These are phyloP conservation scores for Trametes pubescens DNA, from an alignment of 1,284 basidiomycete genomes.

Conservation along the genomic window DNA sequence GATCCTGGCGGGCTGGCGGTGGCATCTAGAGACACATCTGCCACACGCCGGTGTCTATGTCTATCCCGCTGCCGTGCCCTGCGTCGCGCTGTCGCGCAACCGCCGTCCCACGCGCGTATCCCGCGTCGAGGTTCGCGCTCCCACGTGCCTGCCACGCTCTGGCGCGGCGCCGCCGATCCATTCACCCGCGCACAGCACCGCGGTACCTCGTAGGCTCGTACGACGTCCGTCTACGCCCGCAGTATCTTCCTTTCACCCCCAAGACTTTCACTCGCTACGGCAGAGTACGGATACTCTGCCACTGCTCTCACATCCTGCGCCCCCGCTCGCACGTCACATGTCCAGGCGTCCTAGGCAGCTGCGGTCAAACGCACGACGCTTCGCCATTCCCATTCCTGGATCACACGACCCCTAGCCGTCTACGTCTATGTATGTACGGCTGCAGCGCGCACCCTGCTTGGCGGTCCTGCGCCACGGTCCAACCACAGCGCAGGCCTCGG, in stretches of 20 bases:
- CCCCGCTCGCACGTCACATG: conserved; percentile 1
- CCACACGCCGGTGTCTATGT: conserved; percentile 5
- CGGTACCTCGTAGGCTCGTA: neutral
- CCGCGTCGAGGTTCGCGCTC: neutral
- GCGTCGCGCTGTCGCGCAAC: neutral
- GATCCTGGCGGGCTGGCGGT: neutral
- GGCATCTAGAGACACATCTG: conserved; percentile 1
- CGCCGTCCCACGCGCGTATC: neutral
- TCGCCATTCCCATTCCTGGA: neutral
- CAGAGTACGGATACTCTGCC: too few species aligned
- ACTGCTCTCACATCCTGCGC: neutral
- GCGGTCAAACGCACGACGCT: neutral
- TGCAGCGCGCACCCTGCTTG: neutral
- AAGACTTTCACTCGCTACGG: neutral
- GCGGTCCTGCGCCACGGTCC: neutral
- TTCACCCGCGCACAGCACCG: neutral
- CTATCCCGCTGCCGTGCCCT: conserved; percentile 1
- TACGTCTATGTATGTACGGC: too few species aligned
- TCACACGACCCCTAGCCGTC: too few species aligned
- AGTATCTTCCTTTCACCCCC: neutral
- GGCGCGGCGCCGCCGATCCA: neutral
- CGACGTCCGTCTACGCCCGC: neutral
- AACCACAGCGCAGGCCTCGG: neutral
- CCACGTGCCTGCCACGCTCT: conserved; percentile 8
- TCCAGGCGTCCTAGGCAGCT: neutral